Evolutionary conservation across 176 grass and related monocot genomes (phyloP).

Genomic region (Tillandsia leiboldiana): DNA sequence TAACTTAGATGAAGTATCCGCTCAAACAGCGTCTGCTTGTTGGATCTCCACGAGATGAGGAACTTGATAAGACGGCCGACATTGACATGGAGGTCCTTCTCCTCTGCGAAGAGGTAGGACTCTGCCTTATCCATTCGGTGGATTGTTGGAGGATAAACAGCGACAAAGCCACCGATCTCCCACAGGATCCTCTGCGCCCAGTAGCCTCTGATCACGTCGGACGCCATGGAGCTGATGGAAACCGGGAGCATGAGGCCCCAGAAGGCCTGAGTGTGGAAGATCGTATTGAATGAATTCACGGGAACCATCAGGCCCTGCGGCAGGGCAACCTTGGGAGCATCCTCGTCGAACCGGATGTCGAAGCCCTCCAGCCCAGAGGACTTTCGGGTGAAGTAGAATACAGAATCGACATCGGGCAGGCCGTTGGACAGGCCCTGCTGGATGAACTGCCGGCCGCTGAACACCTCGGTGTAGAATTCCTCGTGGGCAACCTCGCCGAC

Average conservation of each 20-base stretch:
- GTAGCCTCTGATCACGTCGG: conserved; percentile 94
- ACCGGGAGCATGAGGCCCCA: conserved; percentile 94
- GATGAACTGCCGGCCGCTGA: conserved; percentile 84
- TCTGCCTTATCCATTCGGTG: conserved; percentile 67
- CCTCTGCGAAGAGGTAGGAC: conserved; percentile 72
- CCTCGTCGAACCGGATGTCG: conserved; percentile 69
- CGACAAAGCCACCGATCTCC: conserved; percentile 89
- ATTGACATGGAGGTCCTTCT: conserved; percentile 96
- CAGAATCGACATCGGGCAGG: conserved; percentile 76
- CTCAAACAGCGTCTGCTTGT: conserved; percentile 70
- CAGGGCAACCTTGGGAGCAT: conserved; percentile 74
- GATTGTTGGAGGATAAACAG: conserved; percentile 84
- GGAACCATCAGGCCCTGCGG: conserved; percentile 93
- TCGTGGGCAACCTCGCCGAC: conserved; percentile 84
- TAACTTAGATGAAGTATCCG: conserved; percentile 89
- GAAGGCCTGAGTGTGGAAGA: conserved; percentile 84
- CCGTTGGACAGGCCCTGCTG: conserved; percentile 94
- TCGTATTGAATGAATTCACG: conserved; percentile 90
- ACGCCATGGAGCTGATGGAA: conserved; percentile 86
- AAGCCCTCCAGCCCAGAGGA: conserved; percentile 36
- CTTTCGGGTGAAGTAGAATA: conserved; percentile 97
- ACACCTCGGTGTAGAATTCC: conserved; percentile 90
- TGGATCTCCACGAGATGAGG: conserved; percentile 74
- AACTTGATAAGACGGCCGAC: conserved; percentile 87
- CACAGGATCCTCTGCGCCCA: conserved; percentile 88